phyloP scores from a whole-genome alignment of 768 basidiomycete genomes.

The Lepiota venenata region DNA sequence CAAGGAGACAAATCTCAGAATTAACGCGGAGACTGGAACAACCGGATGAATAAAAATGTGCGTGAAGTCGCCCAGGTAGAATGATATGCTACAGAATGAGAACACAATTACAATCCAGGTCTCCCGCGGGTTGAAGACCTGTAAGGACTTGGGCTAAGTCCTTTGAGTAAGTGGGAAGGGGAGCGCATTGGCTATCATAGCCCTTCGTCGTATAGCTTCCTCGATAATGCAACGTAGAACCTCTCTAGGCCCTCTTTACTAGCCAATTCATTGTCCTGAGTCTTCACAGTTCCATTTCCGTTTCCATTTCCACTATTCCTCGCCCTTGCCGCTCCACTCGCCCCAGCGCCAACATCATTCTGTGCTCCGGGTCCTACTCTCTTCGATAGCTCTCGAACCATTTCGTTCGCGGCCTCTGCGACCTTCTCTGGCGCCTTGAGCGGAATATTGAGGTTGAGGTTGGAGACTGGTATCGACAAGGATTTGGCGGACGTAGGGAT shows the following conservation, averaged over 20 bases:
- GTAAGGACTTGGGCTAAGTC: too few species aligned
- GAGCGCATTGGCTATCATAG: slow-evolving; percentile 38
- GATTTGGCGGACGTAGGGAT: slow-evolving; percentile 39
- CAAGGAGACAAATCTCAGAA: too few species aligned
- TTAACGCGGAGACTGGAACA: too few species aligned
- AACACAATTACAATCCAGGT: too few species aligned
- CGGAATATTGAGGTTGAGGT: not conserved
- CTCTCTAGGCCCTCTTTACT: slow-evolving; percentile 78
- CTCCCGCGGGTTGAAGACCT: too few species aligned
- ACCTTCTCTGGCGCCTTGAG: slow-evolving; percentile 8
- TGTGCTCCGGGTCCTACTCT: slow-evolving; percentile 17
- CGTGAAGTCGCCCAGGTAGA: too few species aligned
- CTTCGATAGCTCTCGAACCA: not conserved
- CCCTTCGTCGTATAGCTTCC: slow-evolving; percentile 92
- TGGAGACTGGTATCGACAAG: not conserved
- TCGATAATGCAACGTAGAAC: slow-evolving; percentile 85
- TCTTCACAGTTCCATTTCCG: slow-evolving; percentile 4
- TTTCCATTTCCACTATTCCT: slow-evolving; percentile 9
- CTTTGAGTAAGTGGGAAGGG: too few species aligned
- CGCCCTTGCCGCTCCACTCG: slow-evolving; percentile 18
- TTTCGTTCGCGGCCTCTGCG: slow-evolving; percentile 9
- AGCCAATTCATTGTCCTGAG: slow-evolving; percentile 45
- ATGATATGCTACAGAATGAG: too few species aligned
- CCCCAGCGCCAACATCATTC: slow-evolving; percentile 23
- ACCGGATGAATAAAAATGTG: too few species aligned